Evolutionary conservation across 2,329 filamentous ascomycete species (phyloP), one percentile per base, ranked within the genome.

Genomic region (Diaporthe batatas): DNA sequence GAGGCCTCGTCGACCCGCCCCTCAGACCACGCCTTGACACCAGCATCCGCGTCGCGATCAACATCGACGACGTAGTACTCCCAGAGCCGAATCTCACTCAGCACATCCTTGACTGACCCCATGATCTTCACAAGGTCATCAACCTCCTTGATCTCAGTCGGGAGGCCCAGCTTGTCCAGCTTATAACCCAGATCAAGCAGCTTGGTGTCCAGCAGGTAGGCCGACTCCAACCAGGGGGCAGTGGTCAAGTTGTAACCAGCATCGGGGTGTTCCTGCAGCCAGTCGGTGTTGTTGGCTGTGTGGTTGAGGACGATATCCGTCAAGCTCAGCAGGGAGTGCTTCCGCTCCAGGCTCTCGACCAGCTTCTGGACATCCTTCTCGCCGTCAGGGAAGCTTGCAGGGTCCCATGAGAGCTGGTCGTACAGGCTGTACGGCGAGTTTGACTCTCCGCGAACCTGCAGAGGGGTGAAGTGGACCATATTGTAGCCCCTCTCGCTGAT

Each of bases 251-350:
- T 99, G 87, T 99, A 99, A 21, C 96, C 96, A 57, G 95, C 93
- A 78, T 99, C 96, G 0, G 97, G 96, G 79, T 99, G 96, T 74
- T 97, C 93, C 80, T 97, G 88, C 14, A 99, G 88, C 96, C 96
- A 99, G 78, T 92, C 90, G 83, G 93, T 97, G 83, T 98, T 98
- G 85, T 98, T 90, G 8, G 96, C 96, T 5, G 96, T 99, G 84
- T 99, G 96, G 80, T 99, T 99, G 86, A 96, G 95, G 57, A 99
- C 97, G 75, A 99, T 96, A 81, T 99, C 96, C 0, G 96, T 98
- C 84, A 99, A 84, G 75, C 94, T 94, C 72, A 99, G 87, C 70
- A 99, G 86, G 2, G 93, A 93, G 81, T 97, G 91, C 68, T 97
- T 91, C 68, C 91, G 88, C 82, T 98, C 94, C 88, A 99, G 92